Conservation (phyloP, 768 basidiomycete genomes). For the Russula sp. region DNA sequence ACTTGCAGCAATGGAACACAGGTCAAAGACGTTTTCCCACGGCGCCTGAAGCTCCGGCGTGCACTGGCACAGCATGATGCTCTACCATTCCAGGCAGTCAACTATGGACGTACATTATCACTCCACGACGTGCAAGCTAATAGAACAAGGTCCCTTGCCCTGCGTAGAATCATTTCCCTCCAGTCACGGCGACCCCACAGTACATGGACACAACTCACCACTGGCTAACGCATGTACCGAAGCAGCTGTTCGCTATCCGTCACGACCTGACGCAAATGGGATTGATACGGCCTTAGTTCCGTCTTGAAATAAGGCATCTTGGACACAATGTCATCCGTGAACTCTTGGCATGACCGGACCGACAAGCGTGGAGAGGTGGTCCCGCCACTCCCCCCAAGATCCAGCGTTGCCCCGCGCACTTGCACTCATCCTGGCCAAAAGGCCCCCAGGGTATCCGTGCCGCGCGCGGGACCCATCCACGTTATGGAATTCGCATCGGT, state of each 20-base stretch:
- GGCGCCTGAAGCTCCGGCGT: not conserved
- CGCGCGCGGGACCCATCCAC: too few species aligned
- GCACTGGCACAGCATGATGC: not conserved
- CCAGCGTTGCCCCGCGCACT: too few species aligned
- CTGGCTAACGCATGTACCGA: not conserved
- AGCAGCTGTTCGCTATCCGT: not conserved
- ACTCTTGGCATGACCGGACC: not conserved
- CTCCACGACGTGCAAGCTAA: not conserved
- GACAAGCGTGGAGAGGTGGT: too few species aligned
- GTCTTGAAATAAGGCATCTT: too few species aligned
- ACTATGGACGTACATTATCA: not conserved
- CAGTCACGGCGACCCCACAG: not conserved
- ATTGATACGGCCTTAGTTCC: not conserved
- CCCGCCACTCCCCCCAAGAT: too few species aligned
- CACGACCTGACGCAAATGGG: not conserved
- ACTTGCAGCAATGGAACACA: not conserved
- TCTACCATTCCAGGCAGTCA: not conserved
- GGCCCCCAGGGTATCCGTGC: too few species aligned
- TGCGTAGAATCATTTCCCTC: too few species aligned
- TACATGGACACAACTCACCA: not conserved
- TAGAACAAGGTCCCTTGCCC: not conserved
- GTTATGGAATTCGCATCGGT: too few species aligned
- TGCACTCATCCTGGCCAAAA: too few species aligned
- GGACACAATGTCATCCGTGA: not conserved
- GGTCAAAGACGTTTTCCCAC: not conserved